Evolutionary conservation across 768 basidiomycete species (phyloP).

Genomic region (Macrocybe gigantea): DNA sequence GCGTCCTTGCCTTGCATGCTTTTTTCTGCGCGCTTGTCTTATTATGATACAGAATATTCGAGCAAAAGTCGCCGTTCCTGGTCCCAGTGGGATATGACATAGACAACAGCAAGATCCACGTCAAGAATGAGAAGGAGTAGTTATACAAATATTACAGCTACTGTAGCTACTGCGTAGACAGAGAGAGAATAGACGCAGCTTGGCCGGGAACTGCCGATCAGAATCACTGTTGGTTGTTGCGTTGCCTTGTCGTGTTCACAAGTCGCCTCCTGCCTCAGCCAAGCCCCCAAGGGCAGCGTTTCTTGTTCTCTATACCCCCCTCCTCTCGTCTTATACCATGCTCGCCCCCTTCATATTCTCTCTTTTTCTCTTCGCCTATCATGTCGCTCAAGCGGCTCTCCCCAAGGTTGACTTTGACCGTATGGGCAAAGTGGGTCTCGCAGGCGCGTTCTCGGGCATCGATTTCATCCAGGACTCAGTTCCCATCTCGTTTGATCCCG

Average conservation of each 20-base stretch:
- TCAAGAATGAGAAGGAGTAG: constrained; percentile 24
- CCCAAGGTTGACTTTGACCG: constrained; percentile 47
- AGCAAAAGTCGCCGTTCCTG: constrained; percentile 56
- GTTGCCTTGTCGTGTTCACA: background rate
- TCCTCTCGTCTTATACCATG: constrained; percentile 2
- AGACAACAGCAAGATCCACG: constrained; percentile 24
- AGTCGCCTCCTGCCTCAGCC: background rate
- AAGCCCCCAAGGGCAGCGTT: background rate
- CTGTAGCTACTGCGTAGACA: background rate
- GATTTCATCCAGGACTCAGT: constrained; percentile 62
- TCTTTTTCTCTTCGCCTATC: constrained; percentile 15
- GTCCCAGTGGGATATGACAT: constrained; percentile 48
- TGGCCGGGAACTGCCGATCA: background rate
- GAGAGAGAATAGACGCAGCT: background rate
- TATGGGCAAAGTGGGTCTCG: constrained; percentile 89
- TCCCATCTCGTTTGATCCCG: constrained; percentile 54
- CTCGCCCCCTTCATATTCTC: constrained; percentile 12
- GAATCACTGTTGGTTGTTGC: background rate
- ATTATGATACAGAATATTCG: constrained; percentile 37
- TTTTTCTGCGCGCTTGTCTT: constrained; percentile 6
- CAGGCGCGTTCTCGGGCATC: constrained; percentile 85
- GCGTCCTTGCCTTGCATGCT: constrained; percentile 23
- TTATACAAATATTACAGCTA: constrained; percentile 1
- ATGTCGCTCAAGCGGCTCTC: constrained; percentile 25
- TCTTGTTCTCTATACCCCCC: constrained; percentile 1